Conservation (phyloP, 1,139 yeast genomes). For the Kurtzmaniella natalensis region DNA sequence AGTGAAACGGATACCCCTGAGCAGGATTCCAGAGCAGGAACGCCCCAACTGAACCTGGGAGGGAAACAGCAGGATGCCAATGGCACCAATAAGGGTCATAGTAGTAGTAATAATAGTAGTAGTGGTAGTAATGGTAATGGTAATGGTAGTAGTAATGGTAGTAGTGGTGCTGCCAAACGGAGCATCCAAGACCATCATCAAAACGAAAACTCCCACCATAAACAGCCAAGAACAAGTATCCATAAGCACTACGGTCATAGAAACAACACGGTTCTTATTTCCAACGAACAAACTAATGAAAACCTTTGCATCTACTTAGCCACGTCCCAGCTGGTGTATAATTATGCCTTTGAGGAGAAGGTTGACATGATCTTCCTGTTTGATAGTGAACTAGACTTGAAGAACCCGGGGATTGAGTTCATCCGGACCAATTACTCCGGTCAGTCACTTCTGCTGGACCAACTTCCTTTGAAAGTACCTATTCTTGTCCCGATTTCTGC, state of each 20-base stretch:
- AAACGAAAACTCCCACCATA: background rate
- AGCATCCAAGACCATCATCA: conserved; percentile 6
- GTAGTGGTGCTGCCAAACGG: conserved; percentile 4
- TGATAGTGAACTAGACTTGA: conserved; percentile 47
- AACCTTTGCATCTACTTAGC: conserved; percentile 26
- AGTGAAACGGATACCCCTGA: conserved; percentile 4
- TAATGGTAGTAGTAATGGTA: conserved; percentile 3
- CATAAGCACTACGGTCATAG: background rate
- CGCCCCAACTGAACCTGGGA: background rate
- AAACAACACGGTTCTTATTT: conserved; percentile 3
- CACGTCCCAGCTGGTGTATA: conserved; percentile 38
- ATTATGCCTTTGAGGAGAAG: conserved; percentile 23
- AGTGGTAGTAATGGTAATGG: background rate
- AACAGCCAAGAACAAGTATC: conserved; percentile 1
- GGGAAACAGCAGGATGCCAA: conserved; percentile 4
- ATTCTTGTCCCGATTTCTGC: conserved; percentile 36
- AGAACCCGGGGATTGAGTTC: conserved; percentile 37
- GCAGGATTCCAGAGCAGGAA: conserved; percentile 1
- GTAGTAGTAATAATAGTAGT: too few relatives aligned
- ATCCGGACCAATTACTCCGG: conserved; percentile 16
- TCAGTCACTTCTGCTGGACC: background rate
- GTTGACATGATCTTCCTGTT: conserved; percentile 55
- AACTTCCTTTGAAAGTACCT: conserved; percentile 21
- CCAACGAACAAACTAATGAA: conserved; percentile 3
- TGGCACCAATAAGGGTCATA: conserved; percentile 2